Conservation (phyloP, 176 grass and related monocot genomes). For the Musa schizocarpa region DNA sequence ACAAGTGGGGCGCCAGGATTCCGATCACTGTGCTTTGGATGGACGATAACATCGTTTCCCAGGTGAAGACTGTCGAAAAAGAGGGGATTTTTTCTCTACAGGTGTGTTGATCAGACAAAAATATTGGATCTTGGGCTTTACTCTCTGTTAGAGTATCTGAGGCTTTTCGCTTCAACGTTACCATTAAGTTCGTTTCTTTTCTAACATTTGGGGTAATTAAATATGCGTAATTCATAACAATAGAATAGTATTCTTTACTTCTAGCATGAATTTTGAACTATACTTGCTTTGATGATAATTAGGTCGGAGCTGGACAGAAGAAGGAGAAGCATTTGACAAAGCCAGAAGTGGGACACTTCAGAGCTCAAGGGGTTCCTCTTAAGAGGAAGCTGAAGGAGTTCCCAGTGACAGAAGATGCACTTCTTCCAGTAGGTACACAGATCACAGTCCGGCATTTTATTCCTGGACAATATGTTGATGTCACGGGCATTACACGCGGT, state of each 20-base stretch:
- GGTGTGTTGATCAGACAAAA: constrained; percentile 22
- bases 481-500: constrained; percentile 73
- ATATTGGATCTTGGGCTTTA: neutral
- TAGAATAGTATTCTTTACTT: neutral
- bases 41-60: constrained; percentile 87
- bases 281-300: constrained; percentile 29
- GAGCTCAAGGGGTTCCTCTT: constrained; percentile 64
- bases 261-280: neutral
- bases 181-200: neutral
- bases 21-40: constrained; percentile 87
- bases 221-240: neutral
- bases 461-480: constrained; percentile 87
- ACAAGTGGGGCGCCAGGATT: constrained; percentile 93
- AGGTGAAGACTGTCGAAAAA: constrained; percentile 91
- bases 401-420: constrained; percentile 84
- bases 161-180: neutral
- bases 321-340: constrained; percentile 99
- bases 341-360: constrained; percentile 84
- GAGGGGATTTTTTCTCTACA: constrained; percentile 81
- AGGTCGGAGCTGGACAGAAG: constrained; percentile 95
- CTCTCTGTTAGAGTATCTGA: neutral
- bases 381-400: constrained; percentile 96
- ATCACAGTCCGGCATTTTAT: constrained; percentile 92
- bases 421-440: constrained; percentile 80
- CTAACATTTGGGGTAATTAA: neutral